Evolutionary conservation across 306 rosid genomes (phyloP), one percentile per base, ranked within the genome.

Genomic region (Cicer arietinum): DNA sequence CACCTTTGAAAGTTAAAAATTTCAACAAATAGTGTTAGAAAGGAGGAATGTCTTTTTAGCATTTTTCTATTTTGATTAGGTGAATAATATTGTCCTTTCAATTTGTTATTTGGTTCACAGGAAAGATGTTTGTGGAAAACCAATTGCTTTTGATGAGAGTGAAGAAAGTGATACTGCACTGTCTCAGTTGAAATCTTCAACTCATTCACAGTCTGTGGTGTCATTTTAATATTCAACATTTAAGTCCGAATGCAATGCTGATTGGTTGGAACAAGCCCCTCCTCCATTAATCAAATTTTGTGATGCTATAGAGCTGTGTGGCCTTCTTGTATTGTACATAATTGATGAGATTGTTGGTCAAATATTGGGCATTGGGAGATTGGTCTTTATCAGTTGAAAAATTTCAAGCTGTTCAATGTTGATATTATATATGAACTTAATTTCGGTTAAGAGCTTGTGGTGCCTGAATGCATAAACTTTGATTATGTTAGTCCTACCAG

Each of bases 141-240:
- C 83, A 10, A 75, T 85, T 20, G 82, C 80, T 44, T 93, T 85
- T 45, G 89, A 90, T 71, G 97, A 88, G 83, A 81, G 73, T 10
- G 97, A 90, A 63, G 96, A 91, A 79, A 83, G 73, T 64, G 96
- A 93, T 72, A 87, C 97, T 58, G 97, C 97, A 12, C 44, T 83
- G 10, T 93, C 92, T 56, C 91, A 85, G 81, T 45, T 89, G 77
- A 90, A 89, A 67, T 43, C 93, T 63, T 88, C 93, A 60, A 66
- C 84, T 51, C 97, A 86, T 69, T 82, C 90, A 18, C 89, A 86
- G 57, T 81, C 92, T 0, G 89, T 88, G 78, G 92, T 87, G 51
- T 87, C 96, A 11, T 93, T 72, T 81, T 93, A 91, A 84, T 73
- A 25, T 25, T 25, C 35, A 25, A 25, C 35, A 51, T 50, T 59